phyloP scores from a whole-genome alignment of 1,284 basidiomycete genomes.

The Heliocybe sulcata region DNA sequence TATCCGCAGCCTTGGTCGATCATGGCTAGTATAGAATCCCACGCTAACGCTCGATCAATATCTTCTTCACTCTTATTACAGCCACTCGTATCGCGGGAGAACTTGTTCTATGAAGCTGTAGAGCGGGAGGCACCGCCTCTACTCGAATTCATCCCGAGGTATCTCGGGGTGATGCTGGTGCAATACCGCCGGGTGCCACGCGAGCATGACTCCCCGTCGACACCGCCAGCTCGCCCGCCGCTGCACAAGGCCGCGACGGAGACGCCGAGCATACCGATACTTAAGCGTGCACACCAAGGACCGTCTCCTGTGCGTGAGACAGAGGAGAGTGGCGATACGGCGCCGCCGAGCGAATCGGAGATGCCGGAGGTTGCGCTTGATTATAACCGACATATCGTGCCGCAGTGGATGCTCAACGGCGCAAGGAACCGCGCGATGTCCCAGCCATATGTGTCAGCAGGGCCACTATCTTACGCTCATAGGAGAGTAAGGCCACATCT shows the following conservation, averaged over 20 bases:
- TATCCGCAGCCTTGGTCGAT: conserved; percentile 11
- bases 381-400: conserved; percentile 92
- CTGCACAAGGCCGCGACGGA: conserved; percentile 32
- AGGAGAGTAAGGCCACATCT: conserved; percentile 27
- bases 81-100: conserved; percentile 95
- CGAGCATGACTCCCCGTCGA: conserved; percentile 7
- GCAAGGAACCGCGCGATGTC: conserved; percentile 45
- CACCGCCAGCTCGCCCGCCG: conserved; percentile 16
- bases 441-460: conserved; percentile 27
- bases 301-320: conserved; percentile 9
- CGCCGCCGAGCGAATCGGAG: conserved; percentile 62
- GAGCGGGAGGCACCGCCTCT: conserved; percentile 90
- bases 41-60: conserved; percentile 2
- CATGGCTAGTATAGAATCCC: conserved; percentile 1
- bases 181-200: conserved; percentile 83
- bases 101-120: conserved; percentile 96
- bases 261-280: conserved; percentile 1
- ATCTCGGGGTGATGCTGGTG: conserved; percentile 97
- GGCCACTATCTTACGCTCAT: not conserved
- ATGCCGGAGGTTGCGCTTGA: conserved; percentile 89
- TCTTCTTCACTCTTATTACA: conserved; percentile 26
- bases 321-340: conserved; percentile 31
- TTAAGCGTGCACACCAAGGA: not conserved
- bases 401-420: conserved; percentile 81
- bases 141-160: conserved; percentile 90